Base-by-base conservation (phyloP, 108 stramenopile species). In the Nitzschia palea region DNA sequence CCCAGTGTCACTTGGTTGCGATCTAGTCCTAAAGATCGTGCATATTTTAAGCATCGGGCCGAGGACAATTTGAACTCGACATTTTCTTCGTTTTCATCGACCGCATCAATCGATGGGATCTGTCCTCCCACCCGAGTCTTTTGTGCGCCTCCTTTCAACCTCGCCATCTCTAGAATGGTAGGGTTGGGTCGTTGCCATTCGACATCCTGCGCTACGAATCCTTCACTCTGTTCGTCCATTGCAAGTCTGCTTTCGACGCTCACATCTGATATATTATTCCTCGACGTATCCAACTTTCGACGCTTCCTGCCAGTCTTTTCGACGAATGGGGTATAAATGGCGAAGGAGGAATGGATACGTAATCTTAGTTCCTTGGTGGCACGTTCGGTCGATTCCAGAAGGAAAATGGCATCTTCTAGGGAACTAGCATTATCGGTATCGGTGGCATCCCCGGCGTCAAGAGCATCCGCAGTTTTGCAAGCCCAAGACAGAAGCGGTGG, bases 11-110 rank as follows among this genome's bases (percentile, higher is more conserved):
- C 47, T 65, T 67, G 32, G 33, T 54, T 9, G 60, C 60, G 40
- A 36, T 70, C 36, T 35, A 94, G 58, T 5, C 93, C 93, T 12
- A 84, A 62, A 4, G 35, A 56, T 10, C 90, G 77, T 15, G 93
- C 88, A 15, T 53, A 47, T 53, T 77, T 78, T 55, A 94, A 71
- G 14, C 77, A 69, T 54, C 58, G 58, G 9, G 93, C 90, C 30
- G 84, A 52, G 8, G 60, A 53, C 22, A 94, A 64, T 59, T 94
- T 94, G 29, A 73, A 45, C 73, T 90, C 89, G 0, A 87, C 76
- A 33, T 60, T 71, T 31, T 82, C 73, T 70, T 81, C 88, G 35
- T 76, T 68, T 31, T 82, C 84, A 9, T 79, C 78, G 45, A 68
- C 67, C 3, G 82, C 78, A 35, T 85, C 78, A 6, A 37, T 56